phyloP scores from a whole-genome alignment of 176 grass and related monocot species.

The Themeda triandra region DNA sequence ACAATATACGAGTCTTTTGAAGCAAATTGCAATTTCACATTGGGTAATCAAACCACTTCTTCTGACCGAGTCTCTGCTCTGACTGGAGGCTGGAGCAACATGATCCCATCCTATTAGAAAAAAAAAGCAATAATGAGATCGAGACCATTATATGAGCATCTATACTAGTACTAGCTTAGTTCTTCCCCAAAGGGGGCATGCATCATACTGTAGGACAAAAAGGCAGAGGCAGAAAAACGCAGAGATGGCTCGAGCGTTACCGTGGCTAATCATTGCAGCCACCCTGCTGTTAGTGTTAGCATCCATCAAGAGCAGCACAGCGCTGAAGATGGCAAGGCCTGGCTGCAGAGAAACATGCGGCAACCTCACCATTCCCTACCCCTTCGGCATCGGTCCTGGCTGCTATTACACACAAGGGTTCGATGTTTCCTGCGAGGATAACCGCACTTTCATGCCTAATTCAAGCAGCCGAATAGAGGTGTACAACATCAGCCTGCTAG shows the following conservation, averaged over 20 bases:
- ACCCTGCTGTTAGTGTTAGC: slow-evolving; percentile 13
- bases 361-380: slow-evolving; percentile 28
- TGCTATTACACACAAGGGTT: slow-evolving; percentile 26
- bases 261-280: slow-evolving; percentile 4
- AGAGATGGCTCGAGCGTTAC: slow-evolving; percentile 16
- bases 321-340: slow-evolving; percentile 18
- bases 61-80: neutral
- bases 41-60: neutral
- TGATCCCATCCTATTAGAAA: too few relatives aligned
- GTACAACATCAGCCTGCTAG: slow-evolving; percentile 17
- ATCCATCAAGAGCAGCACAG: slow-evolving; percentile 16
- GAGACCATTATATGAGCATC: neutral
- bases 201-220: neutral
- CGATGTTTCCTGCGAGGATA: slow-evolving; percentile 28
- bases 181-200: neutral
- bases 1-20: neutral
- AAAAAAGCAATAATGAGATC: neutral
- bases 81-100: neutral
- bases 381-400: slow-evolving; percentile 36
- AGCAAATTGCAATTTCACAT: neutral
- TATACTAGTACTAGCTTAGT: neutral
- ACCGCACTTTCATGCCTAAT: slow-evolving; percentile 10
- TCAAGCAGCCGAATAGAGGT: neutral
- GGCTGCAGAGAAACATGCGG: slow-evolving; percentile 30
- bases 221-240: neutral